phyloP scores from a whole-genome alignment of 2,329 filamentous ascomycete genomes.

The Verticillium dahliae region DNA sequence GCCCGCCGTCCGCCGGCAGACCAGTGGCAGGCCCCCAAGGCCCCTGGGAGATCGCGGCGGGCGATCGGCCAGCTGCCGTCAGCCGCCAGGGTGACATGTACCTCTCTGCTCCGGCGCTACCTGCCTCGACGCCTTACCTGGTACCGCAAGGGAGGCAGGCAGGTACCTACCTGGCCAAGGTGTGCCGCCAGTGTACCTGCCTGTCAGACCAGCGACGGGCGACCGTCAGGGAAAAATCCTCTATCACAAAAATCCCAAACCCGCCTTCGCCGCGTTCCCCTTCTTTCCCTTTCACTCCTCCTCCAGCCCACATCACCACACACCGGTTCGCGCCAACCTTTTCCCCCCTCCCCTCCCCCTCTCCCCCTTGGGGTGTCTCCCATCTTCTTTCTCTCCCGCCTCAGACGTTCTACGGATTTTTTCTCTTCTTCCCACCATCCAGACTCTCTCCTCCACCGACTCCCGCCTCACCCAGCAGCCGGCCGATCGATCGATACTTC shows the following conservation, averaged over 20 bases:
- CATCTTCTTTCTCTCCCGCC: background rate
- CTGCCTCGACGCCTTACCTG: too few species aligned
- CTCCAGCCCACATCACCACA: slow-evolving; percentile 18
- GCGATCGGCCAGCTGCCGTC: background rate
- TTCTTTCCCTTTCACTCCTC: slow-evolving; percentile 9
- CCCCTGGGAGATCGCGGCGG: background rate
- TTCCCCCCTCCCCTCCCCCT: slow-evolving; percentile 1
- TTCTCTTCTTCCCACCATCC: background rate
- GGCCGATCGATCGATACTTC: background rate
- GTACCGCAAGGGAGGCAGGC: too few species aligned
- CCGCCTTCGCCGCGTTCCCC: slow-evolving; percentile 6
- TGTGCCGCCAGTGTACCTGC: too few species aligned
- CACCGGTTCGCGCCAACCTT: slow-evolving; percentile 37
- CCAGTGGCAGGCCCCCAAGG: background rate
- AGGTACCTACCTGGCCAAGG: background rate
- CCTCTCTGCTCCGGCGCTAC: background rate
- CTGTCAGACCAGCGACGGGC: too few species aligned
- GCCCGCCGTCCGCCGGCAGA: background rate
- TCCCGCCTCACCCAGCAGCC: background rate
- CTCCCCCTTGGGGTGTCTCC: slow-evolving; percentile 4
- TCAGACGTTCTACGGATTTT: slow-evolving; percentile 3
- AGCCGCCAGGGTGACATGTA: background rate
- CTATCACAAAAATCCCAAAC: slow-evolving; percentile 1
- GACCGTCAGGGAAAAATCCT: background rate
- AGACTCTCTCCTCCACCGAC: background rate